Conservation (phyloP, 371 early-diverging fungal species). For the Coemansia sp. region DNA sequence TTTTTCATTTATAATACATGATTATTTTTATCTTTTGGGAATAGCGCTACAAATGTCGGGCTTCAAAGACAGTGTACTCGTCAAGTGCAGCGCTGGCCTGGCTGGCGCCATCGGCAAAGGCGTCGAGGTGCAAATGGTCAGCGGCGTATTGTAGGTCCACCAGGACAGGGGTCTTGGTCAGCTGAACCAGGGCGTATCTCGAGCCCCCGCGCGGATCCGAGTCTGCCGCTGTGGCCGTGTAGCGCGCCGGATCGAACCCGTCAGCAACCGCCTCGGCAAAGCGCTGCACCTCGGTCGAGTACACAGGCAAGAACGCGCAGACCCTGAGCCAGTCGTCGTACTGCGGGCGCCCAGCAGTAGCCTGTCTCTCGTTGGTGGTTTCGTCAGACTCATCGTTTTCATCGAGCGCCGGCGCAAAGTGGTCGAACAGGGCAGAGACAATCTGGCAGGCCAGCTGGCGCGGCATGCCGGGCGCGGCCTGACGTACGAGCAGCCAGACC, state of each 20-base stretch:
- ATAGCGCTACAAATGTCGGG: slow-evolving; percentile 6
- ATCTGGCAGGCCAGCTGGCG: slow-evolving; percentile 26
- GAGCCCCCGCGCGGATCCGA: not conserved
- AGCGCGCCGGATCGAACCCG: slow-evolving; percentile 38
- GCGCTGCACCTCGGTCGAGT: slow-evolving; percentile 38
- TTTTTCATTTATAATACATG: not conserved
- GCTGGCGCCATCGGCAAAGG: not conserved
- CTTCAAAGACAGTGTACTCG: slow-evolving; percentile 28
- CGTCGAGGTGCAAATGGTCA: slow-evolving; percentile 7
- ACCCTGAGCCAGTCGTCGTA: slow-evolving; percentile 13
- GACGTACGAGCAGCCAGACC: slow-evolving; percentile 38
- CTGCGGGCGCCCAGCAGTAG: not conserved
- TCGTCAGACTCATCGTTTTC: not conserved
- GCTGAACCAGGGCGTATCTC: slow-evolving; percentile 6
- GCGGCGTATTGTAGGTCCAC: slow-evolving; percentile 27
- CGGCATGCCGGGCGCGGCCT: slow-evolving; percentile 40
- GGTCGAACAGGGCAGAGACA: slow-evolving; percentile 15
- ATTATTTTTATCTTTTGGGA: slow-evolving; percentile 11
- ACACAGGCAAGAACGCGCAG: slow-evolving; percentile 26
- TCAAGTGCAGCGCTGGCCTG: slow-evolving; percentile 9
- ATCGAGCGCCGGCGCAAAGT: slow-evolving; percentile 11
- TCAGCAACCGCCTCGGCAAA: slow-evolving; percentile 28
- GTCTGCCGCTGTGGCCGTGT: not conserved
- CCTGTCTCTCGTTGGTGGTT: not conserved
- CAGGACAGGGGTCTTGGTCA: slow-evolving; percentile 31